Evolutionary conservation across 2,329 filamentous ascomycete species (phyloP).

Genomic region (Neofusicoccum umdonicola): DNA sequence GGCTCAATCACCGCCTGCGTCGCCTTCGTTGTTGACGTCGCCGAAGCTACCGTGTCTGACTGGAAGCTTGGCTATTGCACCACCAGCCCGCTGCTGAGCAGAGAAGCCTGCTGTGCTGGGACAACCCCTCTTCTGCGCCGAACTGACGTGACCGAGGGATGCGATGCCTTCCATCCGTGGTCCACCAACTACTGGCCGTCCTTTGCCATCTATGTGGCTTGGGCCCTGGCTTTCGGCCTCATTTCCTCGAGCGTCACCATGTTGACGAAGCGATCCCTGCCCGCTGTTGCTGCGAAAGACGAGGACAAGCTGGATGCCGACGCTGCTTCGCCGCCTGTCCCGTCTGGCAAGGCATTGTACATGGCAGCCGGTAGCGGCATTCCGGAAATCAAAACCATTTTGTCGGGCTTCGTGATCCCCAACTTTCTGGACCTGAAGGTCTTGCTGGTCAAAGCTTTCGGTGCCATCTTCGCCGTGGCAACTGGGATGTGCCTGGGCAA

Average conservation of each 20-base stretch:
- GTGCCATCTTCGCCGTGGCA: constrained; percentile 57
- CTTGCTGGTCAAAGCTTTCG: constrained; percentile 57
- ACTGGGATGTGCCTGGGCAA: constrained; percentile 62
- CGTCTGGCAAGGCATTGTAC: constrained; percentile 54
- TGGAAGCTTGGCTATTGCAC: constrained; percentile 59
- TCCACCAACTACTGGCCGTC: constrained; percentile 37
- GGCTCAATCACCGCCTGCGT: constrained; percentile 55
- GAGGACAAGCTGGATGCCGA: constrained; percentile 28
- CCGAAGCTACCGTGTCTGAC: constrained; percentile 54
- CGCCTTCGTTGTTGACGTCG: constrained; percentile 56
- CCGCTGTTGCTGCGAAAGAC: constrained; percentile 38
- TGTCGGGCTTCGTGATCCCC: constrained; percentile 61
- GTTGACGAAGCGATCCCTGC: constrained; percentile 50
- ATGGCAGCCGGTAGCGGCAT: constrained; percentile 60
- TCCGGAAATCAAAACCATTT: constrained; percentile 61
- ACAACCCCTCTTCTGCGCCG: constrained; percentile 31
- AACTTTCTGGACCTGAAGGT: constrained; percentile 57
- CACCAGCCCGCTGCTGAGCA: constrained; percentile 44
- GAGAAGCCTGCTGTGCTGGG: constrained; percentile 50
- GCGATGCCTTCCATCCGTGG: constrained; percentile 47
- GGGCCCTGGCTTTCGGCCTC: constrained; percentile 50
- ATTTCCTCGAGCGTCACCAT: constrained; percentile 51
- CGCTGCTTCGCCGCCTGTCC: constrained; percentile 19
- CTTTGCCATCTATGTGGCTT: constrained; percentile 51
- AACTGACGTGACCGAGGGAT: constrained; percentile 32